Evolutionary conservation across 1,284 basidiomycete species (phyloP), one percentile per base, ranked within the genome.

Genomic region (Tremellales sp.): DNA sequence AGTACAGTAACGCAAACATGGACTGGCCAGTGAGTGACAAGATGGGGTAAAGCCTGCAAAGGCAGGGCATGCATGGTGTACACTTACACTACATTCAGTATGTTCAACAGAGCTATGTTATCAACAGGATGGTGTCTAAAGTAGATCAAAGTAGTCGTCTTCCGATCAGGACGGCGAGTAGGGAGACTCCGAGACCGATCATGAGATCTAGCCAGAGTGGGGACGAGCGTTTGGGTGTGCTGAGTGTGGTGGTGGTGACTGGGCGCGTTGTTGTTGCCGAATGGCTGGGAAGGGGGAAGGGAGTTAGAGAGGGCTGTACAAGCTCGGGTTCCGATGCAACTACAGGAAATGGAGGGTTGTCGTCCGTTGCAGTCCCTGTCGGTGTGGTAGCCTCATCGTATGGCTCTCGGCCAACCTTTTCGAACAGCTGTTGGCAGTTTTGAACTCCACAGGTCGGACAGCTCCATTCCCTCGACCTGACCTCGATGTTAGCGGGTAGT

Each of bases 401-500:
- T n/a, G n/a, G n/a, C n/a, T n/a, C n/a, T n/a, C n/a, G n/a, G n/a
- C n/a, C n/a, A n/a, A n/a, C n/a, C n/a, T n/a, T n/a, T n/a, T n/a
- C n/a, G n/a, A n/a, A n/a, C n/a, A n/a, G 78, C 35, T 83, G 76
- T 40, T 83, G 79, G 38, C 81, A 54, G 70, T 90, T 91, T 31
- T 77, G 66, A 53, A 80, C 76, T 40, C 81, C 75, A 68, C 89
- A 92, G 42, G 80, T 80, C 3, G 86, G 82, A 58, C 90, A 93
- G 32, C 75, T 72, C 90, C 89, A 93, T 44, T 83, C 80, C 53
- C 82, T 79, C 29, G 88, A 92, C 56, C 87, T 90, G 54, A 27
- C 41, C 24, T 32, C 35, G 46, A 38, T 50, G 47, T 49, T 46
- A 60, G 46, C 52, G 42, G 50, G 19, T 21, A 40, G 38, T 50